Conservation (phyloP, 305 asterid species). For the Nicotiana rustica region DNA sequence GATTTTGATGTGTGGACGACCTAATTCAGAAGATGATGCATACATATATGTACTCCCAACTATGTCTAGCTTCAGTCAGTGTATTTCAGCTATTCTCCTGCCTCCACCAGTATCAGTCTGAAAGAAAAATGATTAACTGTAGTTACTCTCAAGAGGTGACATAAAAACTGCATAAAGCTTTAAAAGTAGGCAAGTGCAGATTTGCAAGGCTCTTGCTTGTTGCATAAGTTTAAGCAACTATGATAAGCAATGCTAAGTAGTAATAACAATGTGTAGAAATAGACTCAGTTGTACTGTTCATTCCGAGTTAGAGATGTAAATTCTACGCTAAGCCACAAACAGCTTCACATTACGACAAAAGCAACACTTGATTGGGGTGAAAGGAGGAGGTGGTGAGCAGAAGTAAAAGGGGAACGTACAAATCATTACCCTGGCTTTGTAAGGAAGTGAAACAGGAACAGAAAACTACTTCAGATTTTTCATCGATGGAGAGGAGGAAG, state of each 20-base stretch:
- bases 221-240: background rate
- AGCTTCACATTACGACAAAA: background rate
- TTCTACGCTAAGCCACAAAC: background rate
- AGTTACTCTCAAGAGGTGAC: slow-evolving; percentile 10
- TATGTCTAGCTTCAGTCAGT: background rate
- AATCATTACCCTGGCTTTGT: background rate
- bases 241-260: background rate
- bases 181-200: background rate
- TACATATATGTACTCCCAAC: background rate
- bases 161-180: background rate
- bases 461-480: background rate
- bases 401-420: background rate
- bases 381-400: slow-evolving; percentile 19
- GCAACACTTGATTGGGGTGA: background rate
- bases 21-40: slow-evolving; percentile 12
- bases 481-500: background rate
- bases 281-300: background rate
- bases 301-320: background rate
- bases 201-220: background rate
- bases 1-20: background rate
- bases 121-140: background rate
- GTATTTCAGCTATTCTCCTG: background rate
- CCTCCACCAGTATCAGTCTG: background rate
- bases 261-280: slow-evolving; percentile 7
- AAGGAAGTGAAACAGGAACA: slow-evolving; percentile 4